Conservation (phyloP, 495 filamentous ascomycete species). For the Aspergillus sparsus region DNA sequence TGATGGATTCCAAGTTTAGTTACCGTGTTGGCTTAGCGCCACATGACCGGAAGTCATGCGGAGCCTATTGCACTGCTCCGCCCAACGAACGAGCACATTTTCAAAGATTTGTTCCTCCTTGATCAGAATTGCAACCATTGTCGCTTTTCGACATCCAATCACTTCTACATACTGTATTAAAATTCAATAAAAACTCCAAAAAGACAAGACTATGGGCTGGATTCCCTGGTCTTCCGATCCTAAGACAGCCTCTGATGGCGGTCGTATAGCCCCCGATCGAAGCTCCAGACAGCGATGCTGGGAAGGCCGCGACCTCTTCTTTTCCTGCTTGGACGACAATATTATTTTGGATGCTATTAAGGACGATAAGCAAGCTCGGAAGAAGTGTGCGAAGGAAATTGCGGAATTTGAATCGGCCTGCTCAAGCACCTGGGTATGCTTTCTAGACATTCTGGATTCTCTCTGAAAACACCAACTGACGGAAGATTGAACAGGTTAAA, state of each 20-base stretch:
- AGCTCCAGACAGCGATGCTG: slow-evolving; percentile 79
- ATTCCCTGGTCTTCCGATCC: slow-evolving; percentile 46
- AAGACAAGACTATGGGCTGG: slow-evolving; percentile 47
- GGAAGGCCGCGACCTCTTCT: slow-evolving; percentile 83
- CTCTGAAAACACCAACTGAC: slow-evolving; percentile 21
- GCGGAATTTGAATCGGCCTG: slow-evolving; percentile 73
- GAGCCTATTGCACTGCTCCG: slow-evolving; percentile 10
- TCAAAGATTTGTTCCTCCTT: background rate
- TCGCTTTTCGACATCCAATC: background rate
- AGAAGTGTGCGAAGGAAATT: slow-evolving; percentile 67
- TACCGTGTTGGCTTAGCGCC: slow-evolving; percentile 23
- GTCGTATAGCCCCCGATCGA: slow-evolving; percentile 74
- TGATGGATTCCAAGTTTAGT: background rate
- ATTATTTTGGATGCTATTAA: slow-evolving; percentile 83
- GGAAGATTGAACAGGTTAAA: slow-evolving; percentile 64
- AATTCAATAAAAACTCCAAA: background rate
- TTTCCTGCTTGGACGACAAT: slow-evolving; percentile 76
- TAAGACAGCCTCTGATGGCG: slow-evolving; percentile 53
- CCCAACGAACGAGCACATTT: slow-evolving; percentile 3
- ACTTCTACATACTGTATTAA: background rate
- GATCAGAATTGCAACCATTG: background rate
- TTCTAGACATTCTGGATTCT: background rate
- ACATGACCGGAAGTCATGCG: slow-evolving; percentile 25
- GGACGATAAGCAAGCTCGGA: slow-evolving; percentile 62
- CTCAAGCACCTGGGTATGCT: slow-evolving; percentile 75